Evolutionary conservation across 345 rosid species (phyloP).

Genomic region (Moricandia arvensis): DNA sequence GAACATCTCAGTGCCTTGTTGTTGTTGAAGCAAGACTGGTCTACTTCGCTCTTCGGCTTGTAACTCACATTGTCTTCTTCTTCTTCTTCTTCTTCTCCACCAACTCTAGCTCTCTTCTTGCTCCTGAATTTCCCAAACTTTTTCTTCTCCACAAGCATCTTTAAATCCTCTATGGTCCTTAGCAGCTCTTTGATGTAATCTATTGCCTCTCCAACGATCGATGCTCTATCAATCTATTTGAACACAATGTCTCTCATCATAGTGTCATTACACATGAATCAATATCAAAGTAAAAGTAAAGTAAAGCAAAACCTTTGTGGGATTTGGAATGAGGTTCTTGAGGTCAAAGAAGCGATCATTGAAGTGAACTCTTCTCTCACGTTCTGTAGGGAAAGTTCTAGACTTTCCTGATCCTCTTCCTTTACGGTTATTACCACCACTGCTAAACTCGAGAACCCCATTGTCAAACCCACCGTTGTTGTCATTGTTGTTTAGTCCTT

Average conservation of each 20-base stretch:
- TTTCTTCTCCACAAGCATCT: conserved; percentile 67
- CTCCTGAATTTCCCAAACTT: conserved; percentile 54
- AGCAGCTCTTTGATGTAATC: conserved; percentile 73
- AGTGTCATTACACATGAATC: neutral
- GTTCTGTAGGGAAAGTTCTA: conserved; percentile 56
- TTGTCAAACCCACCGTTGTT: conserved; percentile 38
- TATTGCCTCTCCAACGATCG: conserved; percentile 71
- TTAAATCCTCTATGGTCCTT: conserved; percentile 57
- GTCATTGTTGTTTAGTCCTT: conserved; percentile 22
- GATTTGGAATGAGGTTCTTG: conserved; percentile 57
- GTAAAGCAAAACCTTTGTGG: conserved; percentile 47
- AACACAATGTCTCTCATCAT: neutral
- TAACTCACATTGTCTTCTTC: conserved; percentile 37
- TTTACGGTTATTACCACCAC: conserved; percentile 40
- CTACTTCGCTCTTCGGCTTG: conserved; percentile 42
- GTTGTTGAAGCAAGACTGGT: conserved; percentile 40
- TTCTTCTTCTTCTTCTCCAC: conserved; percentile 5
- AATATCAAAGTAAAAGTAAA: neutral
- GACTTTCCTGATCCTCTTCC: conserved; percentile 50
- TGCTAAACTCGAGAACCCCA: conserved; percentile 34
- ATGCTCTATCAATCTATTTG: conserved; percentile 62
- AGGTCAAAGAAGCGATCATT: conserved; percentile 48
- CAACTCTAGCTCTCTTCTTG: conserved; percentile 49
- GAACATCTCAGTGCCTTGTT: conserved; percentile 59
- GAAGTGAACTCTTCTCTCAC: conserved; percentile 58